phyloP scores from a whole-genome alignment of 768 basidiomycete genomes.

The Dacryopinax primogenitus region DNA sequence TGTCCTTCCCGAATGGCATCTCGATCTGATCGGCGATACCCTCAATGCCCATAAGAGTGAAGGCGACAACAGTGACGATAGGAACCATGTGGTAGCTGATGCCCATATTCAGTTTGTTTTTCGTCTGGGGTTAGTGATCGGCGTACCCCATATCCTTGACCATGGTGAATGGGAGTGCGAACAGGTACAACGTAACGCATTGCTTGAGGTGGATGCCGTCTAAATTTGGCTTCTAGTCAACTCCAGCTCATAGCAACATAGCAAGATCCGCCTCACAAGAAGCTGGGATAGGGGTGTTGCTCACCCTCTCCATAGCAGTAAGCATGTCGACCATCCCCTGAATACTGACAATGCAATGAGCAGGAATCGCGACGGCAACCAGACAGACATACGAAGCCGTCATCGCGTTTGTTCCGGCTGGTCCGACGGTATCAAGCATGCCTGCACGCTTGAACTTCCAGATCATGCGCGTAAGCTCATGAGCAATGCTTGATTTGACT shows the following conservation, averaged over 20 bases:
- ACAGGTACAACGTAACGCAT: constrained; percentile 86
- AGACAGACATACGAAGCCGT: constrained; percentile 40
- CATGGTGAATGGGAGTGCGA: constrained; percentile 77
- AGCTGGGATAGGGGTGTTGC: constrained; percentile 71
- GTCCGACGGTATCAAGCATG: constrained; percentile 77
- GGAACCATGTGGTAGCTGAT: constrained; percentile 41
- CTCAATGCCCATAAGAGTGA: constrained; percentile 90
- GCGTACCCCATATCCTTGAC: constrained; percentile 50
- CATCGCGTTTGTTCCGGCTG: constrained; percentile 76
- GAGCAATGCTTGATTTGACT: constrained; percentile 48
- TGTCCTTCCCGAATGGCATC: constrained; percentile 77
- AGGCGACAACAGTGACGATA: constrained; percentile 48
- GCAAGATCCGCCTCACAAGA: constrained; percentile 47
- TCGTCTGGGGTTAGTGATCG: not conserved
- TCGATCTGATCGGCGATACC: constrained; percentile 92
- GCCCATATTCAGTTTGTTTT: not conserved
- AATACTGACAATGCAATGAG: constrained; percentile 36
- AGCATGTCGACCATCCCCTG: constrained; percentile 77
- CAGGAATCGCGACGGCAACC: not conserved
- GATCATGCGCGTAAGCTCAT: constrained; percentile 57
- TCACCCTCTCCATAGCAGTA: constrained; percentile 77
- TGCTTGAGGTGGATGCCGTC: constrained; percentile 89
- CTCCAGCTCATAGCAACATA: no score
- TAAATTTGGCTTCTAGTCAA: no score
- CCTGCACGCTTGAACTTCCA: constrained; percentile 70